Conservation (phyloP, 495 filamentous ascomycete genomes). For the Xylaria bambusicola region DNA sequence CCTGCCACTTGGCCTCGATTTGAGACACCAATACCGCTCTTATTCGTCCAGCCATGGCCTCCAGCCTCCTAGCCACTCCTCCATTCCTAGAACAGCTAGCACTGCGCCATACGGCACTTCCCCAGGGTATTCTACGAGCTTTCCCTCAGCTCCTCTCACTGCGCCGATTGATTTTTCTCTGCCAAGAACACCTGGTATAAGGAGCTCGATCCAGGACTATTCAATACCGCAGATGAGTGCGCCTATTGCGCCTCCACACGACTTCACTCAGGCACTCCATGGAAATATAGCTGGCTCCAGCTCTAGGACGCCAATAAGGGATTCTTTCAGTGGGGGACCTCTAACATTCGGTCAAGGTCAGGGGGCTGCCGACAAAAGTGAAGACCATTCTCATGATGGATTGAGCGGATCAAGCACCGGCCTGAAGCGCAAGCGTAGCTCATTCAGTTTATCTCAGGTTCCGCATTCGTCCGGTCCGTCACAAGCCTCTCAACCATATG, state of each 20-base stretch:
- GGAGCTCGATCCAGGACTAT: constrained; percentile 48
- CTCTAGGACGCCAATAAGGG: constrained; percentile 48
- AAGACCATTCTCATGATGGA: constrained; percentile 44
- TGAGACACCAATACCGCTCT: constrained; percentile 52
- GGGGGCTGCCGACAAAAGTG: constrained; percentile 35
- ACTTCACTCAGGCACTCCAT: constrained; percentile 54
- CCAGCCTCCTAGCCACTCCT: constrained; percentile 43
- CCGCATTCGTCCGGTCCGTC: constrained; percentile 26
- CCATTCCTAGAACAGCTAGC: constrained; percentile 39
- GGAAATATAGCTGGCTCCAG: constrained; percentile 42
- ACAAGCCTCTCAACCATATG: constrained; percentile 32
- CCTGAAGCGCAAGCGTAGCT: constrained; percentile 56
- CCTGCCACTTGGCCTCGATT: constrained; percentile 47
- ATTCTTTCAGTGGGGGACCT: constrained; percentile 45
- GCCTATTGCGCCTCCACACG: constrained; percentile 54
- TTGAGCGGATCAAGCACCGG: constrained; percentile 31
- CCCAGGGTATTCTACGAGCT: constrained; percentile 51
- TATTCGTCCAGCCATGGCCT: constrained; percentile 42
- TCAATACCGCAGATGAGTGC: constrained; percentile 58
- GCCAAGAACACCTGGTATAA: constrained; percentile 46
- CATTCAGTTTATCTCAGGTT: constrained; percentile 33
- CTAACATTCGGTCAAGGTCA: constrained; percentile 39
- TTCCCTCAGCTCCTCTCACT: constrained; percentile 54
- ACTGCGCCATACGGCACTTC: constrained; percentile 45
- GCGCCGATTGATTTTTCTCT: constrained; percentile 57